Percentiles rank a stretch among this genome's conserved stretches.
Conservation (phyloP, 208 protist genomes). For the Plasmodiophora brassicae region DNA sequence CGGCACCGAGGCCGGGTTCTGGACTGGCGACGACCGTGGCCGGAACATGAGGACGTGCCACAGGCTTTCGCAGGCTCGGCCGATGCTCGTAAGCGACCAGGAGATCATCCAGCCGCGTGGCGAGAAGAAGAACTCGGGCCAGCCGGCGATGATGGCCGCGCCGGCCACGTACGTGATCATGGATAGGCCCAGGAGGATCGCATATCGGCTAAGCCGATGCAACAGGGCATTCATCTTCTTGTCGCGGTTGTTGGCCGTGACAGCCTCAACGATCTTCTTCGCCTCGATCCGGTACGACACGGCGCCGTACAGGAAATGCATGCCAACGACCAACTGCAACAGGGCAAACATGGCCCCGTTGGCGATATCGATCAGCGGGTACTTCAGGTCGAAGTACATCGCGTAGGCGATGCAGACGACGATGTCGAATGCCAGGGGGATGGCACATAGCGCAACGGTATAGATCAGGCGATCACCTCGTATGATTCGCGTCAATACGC, state of each 20-base stretch:
- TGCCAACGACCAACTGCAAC: background rate
- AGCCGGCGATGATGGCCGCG: background rate
- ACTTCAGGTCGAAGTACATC: background rate
- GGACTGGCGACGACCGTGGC: too few species aligned
- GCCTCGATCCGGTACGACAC: background rate
- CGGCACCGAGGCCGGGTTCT: too few species aligned
- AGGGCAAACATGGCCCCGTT: background rate
- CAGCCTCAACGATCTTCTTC: background rate
- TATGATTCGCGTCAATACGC: background rate
- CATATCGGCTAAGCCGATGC: background rate
- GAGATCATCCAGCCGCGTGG: background rate
- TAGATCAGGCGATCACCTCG: background rate
- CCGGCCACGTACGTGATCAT: background rate
- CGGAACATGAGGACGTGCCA: background rate
- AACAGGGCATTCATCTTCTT: background rate
- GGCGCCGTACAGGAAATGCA: background rate
- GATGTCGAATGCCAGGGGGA: background rate
- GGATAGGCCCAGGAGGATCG: background rate
- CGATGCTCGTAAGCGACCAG: background rate
- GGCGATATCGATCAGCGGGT: background rate
- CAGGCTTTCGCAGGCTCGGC: background rate
- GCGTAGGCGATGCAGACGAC: background rate
- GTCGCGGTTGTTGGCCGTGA: background rate
- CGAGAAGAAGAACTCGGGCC: background rate
- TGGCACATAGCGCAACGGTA: background rate